Evolutionary conservation across 345 rosid species (phyloP), one percentile per base, ranked within the genome.

Genomic region (Sonneratia caseolaris): DNA sequence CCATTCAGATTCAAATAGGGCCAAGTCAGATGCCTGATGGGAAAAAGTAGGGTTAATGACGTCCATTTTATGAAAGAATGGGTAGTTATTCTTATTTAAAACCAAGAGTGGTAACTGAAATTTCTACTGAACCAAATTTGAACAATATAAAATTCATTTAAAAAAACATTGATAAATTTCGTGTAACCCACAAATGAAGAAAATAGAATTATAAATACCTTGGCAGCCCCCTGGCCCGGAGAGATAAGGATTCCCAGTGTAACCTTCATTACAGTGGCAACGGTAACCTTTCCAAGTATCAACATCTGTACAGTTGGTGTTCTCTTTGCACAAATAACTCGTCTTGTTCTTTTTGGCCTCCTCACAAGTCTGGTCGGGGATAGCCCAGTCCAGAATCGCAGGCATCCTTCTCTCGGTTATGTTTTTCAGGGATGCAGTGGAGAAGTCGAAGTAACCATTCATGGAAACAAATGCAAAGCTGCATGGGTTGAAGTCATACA

Each of bases 401-500:
- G 75, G 68, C 0, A n/a, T 19, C 59, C 21, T 40, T 32, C 8
- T 32, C 5, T 0, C 10, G 1, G 16, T 0, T 12, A 77, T 65
- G 5, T 37, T 62, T 16, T 22, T 24, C 0, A 82, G 70, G 37
- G 73, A 37, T 1, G 8, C 9, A 1, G 71, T 22, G 6, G 76
- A 70, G 72, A 80, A 82, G 15, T 73, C 67, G 68, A 70, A 80
- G 40, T 3, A 0, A 3, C 12, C 37, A 0, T 59, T 40, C 16
- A 70, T 74, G 3, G 70, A 79, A 12, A 76, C 48, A n/a, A n/a
- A n/a, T n/a, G n/a, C n/a, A n/a, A n/a, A n/a, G n/a, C n/a, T n/a
- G n/a, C 86, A 83, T 3, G 80, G 79, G 68, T 68, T 83, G 47
- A 76, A 83, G 5, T 62, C 13, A n/a, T n/a, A n/a, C n/a, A n/a